Evolutionary conservation across 345 rosid genomes (phyloP), one percentile per base, ranked within the genome.

Genomic region (Syzygium aromaticum): DNA sequence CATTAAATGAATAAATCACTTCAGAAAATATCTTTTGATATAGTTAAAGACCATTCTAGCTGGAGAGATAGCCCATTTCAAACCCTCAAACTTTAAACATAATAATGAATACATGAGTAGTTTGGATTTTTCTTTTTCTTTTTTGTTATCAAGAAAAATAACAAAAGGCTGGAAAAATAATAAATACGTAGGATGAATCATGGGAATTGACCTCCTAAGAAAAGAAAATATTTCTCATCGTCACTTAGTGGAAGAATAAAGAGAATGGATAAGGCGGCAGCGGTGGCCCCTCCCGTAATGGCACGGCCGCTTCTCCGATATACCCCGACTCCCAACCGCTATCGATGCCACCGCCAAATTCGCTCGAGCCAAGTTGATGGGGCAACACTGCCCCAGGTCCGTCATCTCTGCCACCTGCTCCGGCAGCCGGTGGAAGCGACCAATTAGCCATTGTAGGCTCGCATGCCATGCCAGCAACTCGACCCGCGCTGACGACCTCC

Each of bases 221-320:
- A 73, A 67, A 33, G 3, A 30, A 56, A 9, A 33, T 0, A 67
- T 8, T 67, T 33, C 23, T 2, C 14, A 4, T 33, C 25, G 12
- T 33, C 49, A 73, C 80, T 73, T 19, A 73, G 80, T 73, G 46
- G 23, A 73, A 33, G 80, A 95, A 92, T 85, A 95, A 89, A 23
- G 96, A 94, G 90, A 95, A 95, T 87, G 97, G 97, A 95, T 95
- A 93, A 93, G 96, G 93, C 87, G 91, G 93, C 27, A 93, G 89
- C 22, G 91, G 86, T 5, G 90, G 84, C 87, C 91, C 94, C 89
- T 84, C 91, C 78, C 78, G 91, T 83, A 92, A 88, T 59, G 86
- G 91, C 87, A 89, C 92, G 87, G 61, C 89, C 89, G 84, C 85
- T 27, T 89, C 95, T 40, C 91, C 90, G 19, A 90, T 87, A 87